Base-by-base conservation (phyloP, 306 rosid species). In the Oemleria cerasiformis region DNA sequence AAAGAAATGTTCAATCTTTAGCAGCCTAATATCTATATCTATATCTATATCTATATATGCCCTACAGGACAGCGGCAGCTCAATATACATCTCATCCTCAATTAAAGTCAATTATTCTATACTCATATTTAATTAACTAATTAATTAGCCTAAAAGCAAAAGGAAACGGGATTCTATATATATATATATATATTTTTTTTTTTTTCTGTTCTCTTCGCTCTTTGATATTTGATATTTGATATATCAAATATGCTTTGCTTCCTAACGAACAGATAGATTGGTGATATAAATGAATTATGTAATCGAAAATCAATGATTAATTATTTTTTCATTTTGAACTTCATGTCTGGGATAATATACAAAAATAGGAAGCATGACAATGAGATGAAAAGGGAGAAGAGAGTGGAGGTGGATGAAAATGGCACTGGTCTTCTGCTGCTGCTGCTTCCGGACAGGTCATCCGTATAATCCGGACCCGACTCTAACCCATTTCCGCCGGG, bases 391-490 rank as follows among this genome's bases (percentile, higher is more conserved):
- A 73, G 5, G 67, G 66, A 70, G 49, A 76, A 49, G 71, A 81
- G 56, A 53, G 58, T 21, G 13, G 50, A 44, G 14, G 73, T 30
- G 49, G 68, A 63, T 30, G 73, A 49, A 48, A 66, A 75, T 43
- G 75, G 72, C 6, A 57, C 53, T 56, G 56, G 69, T 34, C 14
- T 41, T 40, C 5, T 55, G 16, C 39, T 40, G 51, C 65, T 60
- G 66, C 65, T 69, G 66, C 83, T 86, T 58, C 73, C 85, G 38
- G 84, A 83, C 90, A 78, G 75, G 20, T 86, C 87, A 80, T 86
- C 90, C 8, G 85, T 79, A 41, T 78, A 86, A 12, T 86, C 90
- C 8, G 78, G 80, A 3, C 82, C 90, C 1, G 76, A 71, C 3
- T 73, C 82, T 8, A 78, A 38, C 16, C 66, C 78, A 9, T 19